Percentiles rank a stretch among this genome's conserved stretches.
Evolutionary conservation across 441 rosid species (phyloP).

Genomic region (Euphorbia corollata): DNA sequence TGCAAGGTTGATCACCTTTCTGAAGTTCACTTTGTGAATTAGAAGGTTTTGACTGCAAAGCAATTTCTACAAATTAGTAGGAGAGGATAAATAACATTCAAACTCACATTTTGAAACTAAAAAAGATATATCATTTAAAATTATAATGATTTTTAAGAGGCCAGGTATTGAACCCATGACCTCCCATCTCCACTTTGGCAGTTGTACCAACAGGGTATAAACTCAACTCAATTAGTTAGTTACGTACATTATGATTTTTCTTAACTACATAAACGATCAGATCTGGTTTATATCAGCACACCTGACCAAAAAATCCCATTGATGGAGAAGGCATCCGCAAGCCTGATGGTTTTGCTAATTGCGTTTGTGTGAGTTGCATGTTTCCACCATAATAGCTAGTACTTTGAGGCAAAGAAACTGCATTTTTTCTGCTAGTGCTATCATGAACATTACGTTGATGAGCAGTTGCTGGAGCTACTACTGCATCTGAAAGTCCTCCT

Average conservation of each 20-base stretch:
- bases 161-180: too few species aligned
- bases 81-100: not conserved
- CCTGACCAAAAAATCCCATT: slow-evolving; percentile 74
- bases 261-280: slow-evolving; percentile 1
- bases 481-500: slow-evolving; percentile 32
- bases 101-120: not conserved
- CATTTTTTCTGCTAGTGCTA: slow-evolving; percentile 26
- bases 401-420: slow-evolving; percentile 30
- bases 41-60: slow-evolving; percentile 60
- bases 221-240: not conserved
- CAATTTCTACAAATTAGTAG: slow-evolving; percentile 12
- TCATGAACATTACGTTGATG: slow-evolving; percentile 23
- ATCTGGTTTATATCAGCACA: slow-evolving; percentile 22
- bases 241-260: not conserved
- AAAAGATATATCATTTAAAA: not conserved
- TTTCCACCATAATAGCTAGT: slow-evolving; percentile 22
- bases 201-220: too few species aligned
- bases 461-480: slow-evolving; percentile 25
- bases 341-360: slow-evolving; percentile 60
- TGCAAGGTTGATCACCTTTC: slow-evolving; percentile 31
- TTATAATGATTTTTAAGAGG: too few species aligned
- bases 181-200: too few species aligned
- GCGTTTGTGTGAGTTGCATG: slow-evolving; percentile 30
- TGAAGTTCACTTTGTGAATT: slow-evolving; percentile 29
- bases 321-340: slow-evolving; percentile 91